Percentiles rank a stretch among this genome's conserved stretches.
Conservation (phyloP, 495 filamentous ascomycete genomes). For the Daldinia loculata region DNA sequence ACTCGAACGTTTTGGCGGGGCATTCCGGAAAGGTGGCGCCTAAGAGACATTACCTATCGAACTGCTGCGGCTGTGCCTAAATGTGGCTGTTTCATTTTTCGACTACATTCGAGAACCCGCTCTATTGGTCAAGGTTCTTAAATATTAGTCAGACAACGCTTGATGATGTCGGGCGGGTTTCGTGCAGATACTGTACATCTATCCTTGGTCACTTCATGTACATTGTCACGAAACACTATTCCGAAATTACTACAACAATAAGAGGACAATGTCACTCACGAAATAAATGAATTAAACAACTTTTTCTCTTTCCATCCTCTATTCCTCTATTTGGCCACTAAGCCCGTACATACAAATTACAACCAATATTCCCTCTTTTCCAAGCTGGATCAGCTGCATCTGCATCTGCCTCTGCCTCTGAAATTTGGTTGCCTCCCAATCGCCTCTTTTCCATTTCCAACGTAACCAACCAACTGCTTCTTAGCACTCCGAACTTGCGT, state of each 20-base stretch:
- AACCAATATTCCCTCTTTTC: conserved; percentile 11
- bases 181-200: conserved; percentile 20
- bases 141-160: conserved; percentile 22
- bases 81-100: conserved; percentile 25
- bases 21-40: not conserved
- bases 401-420: not conserved
- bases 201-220: conserved; percentile 6
- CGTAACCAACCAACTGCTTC: conserved; percentile 22
- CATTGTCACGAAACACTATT: conserved; percentile 29
- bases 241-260: conserved; percentile 31
- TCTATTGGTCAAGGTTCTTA: conserved; percentile 17
- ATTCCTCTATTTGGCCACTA: conserved; percentile 2
- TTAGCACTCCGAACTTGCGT: conserved; percentile 22
- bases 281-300: conserved; percentile 11
- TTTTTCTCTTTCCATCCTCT: not conserved
- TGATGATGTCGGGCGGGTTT: conserved; percentile 39
- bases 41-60: not conserved
- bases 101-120: conserved; percentile 8
- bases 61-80: conserved; percentile 24
- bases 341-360: conserved; percentile 10
- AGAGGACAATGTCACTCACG: conserved; percentile 4
- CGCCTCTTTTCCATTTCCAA: conserved; percentile 16
- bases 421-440: conserved; percentile 34
- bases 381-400: conserved; percentile 17
- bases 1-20: conserved; percentile 8